Base-by-base conservation (phyloP, 1,139 yeast genomes). In the Groenewaldozyma sp. region DNA sequence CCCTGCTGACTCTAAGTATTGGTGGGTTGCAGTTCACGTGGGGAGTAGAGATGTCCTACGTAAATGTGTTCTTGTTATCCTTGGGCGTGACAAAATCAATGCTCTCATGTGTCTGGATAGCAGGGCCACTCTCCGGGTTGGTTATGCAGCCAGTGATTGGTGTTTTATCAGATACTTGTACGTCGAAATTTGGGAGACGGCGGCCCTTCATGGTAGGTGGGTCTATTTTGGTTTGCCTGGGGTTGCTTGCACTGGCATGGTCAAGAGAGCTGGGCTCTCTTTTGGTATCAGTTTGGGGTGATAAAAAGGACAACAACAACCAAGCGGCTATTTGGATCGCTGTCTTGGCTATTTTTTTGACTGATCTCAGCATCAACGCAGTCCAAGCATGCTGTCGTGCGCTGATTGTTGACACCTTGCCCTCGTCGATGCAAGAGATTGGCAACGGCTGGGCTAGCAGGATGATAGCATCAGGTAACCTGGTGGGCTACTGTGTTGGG, bases 381-480 rank as follows among this genome's bases (percentile, higher is more conserved):
- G 76, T 76, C 34, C 80, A 75, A 49, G 78, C 81, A 0, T 67
- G 77, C n/a, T 62, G 74, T 11, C 60, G 82, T 11, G 79, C 82
- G 0, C 61, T 74, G 24, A 73, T 76, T 33, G 78, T 75, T 19
- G 82, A 76, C 49, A 67, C 71, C 38, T 69, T 74, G 7, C 74
- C 78, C 1, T 59, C 71, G 1, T 54, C 62, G 21, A 76, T 72
- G 45, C 82, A 76, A 45, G 73, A 71, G 42, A 50, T 59, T 3
- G 78, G 81, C 16, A 78, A 78, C 51, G 84, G 83, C 1, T 77
- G 82, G 83, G 86, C 84, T 0, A 82, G 84, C 2, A 58, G 83
- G 36, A 73, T 78, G 70, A 74, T 78, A 42, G 76, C 79, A 0
- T 60, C 62, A 1, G 78, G 78, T 42, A 77, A 76, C 44, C 65